Evolutionary conservation across 2,329 filamentous ascomycete genomes (phyloP), one percentile per base, ranked within the genome.

Genomic region (Aspergillus oerlinghausenensis): DNA sequence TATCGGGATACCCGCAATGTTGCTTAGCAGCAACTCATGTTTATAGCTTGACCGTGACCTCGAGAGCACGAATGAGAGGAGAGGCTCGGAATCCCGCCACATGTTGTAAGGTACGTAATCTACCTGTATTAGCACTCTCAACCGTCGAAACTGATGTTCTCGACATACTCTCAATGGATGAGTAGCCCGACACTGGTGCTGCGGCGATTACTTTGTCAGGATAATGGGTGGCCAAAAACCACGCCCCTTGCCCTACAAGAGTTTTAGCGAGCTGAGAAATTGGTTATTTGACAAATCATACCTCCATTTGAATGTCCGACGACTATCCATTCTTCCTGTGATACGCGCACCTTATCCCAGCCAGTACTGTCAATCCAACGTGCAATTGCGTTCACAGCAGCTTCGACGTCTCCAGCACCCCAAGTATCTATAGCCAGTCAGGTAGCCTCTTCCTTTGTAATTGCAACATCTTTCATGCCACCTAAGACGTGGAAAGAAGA

Each of bases 251-350:
- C 2, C 80, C 75, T 77, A 21, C 49, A 48, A 35, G 10, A 11
- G 11, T 19, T 35, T 19, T 11, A 51, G 40, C 17, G 40, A 28
- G 23, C 17, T 25, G 19, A 29, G 25, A 40, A 21, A 17, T 21
- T 29, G 10, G 10, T 11, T 45, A 45, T 10, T 45, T 45, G 19
- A 14, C 49, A 14, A 29, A 38, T 7, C 49, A 57, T 60, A 65
- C 79, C 83, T 50, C 83, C 83, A 62, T 85, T 86, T 3, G 83
- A 85, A 67, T 86, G 83, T 0, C 83, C 83, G 32, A 70, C 74
- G 5, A 84, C 75, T 32, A 85, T 74, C 80, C 82, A 81, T 51
- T 75, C 74, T 32, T 79, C 62, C 7, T 67, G 64, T 52, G 81
- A 72, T 11, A 80, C 73, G 11, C 69, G 73, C 2, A 76, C 74